Evolutionary conservation across 805 yeast genomes (phyloP).

Genomic region (Maudiozyma serrabonitensis): DNA sequence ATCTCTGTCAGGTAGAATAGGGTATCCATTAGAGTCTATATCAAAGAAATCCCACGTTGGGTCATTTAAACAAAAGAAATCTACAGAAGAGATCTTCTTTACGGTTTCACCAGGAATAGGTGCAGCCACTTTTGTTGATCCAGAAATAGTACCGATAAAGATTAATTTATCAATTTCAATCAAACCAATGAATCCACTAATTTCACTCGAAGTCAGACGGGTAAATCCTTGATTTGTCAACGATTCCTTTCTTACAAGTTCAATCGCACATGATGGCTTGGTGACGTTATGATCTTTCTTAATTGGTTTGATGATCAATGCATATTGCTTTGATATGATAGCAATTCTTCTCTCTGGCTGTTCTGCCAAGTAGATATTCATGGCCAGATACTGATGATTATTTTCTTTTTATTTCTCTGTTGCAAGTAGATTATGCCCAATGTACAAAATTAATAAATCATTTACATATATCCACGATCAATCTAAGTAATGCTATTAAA

Average conservation of each 20-base stretch:
- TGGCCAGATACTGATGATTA: constrained; percentile 1
- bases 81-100: constrained; percentile 73
- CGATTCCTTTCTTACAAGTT: constrained; percentile 34
- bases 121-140: constrained; percentile 65
- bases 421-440: no score
- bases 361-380: constrained; percentile 22
- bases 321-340: constrained; percentile 32
- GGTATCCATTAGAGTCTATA: constrained; percentile 59
- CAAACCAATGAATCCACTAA: constrained; percentile 71
- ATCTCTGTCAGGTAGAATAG: constrained; percentile 36
- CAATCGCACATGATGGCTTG: constrained; percentile 37
- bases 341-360: constrained; percentile 27
- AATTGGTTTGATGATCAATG: constrained; percentile 38
- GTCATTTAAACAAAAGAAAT: constrained; percentile 66
- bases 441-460: no score
- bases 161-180: constrained; percentile 58
- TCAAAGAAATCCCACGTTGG: constrained; percentile 74
- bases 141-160: constrained; percentile 72
- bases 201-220: constrained; percentile 36
- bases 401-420: background rate
- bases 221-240: constrained; percentile 33
- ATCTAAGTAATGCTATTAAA: background rate
- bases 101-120: constrained; percentile 77
- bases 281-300: constrained; percentile 21
- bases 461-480: no score